These are phyloP conservation scores for Escallonia rubra DNA, from an alignment of 129 eudicot genomes.

Conservation along the genomic window DNA sequence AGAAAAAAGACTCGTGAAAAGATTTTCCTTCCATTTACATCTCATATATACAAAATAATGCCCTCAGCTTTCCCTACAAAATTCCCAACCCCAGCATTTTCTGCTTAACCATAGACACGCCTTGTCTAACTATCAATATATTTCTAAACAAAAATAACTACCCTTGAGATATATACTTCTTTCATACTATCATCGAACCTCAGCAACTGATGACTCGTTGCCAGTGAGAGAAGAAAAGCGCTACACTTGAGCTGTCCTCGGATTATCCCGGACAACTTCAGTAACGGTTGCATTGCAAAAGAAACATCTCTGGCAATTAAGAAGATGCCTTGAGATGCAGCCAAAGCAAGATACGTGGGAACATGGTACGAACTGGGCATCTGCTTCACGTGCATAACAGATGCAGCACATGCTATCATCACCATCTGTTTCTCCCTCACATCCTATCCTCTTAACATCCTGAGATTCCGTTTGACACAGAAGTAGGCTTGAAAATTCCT, in stretches of 20 bases:
- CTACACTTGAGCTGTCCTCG: constrained; percentile 6
- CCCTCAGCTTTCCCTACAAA: too few relatives aligned
- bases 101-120: too few relatives aligned
- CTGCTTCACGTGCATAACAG: constrained; percentile 62
- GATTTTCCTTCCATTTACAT: too few relatives aligned
- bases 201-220: too few relatives aligned
- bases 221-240: background rate
- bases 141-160: too few relatives aligned
- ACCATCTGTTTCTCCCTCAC: constrained; percentile 41
- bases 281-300: constrained; percentile 77
- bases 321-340: constrained; percentile 90
- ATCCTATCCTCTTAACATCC: constrained; percentile 27
- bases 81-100: too few relatives aligned
- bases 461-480: constrained; percentile 39
- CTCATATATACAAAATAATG: too few relatives aligned
- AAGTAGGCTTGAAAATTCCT: constrained; percentile 61
- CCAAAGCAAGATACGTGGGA: constrained; percentile 81
- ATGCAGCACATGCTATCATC: constrained; percentile 75
- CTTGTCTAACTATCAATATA: too few relatives aligned
- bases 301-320: constrained; percentile 94
- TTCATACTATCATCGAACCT: too few relatives aligned
- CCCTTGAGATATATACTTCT: too few relatives aligned
- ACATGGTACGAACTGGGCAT: constrained; percentile 78
- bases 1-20: too few relatives aligned
- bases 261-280: constrained; percentile 40